Evolutionary conservation across 225 moss, liverwort and hornwort species (phyloP), one percentile per base, ranked within the genome.

Genomic region (Antitrichia curtipendula): DNA sequence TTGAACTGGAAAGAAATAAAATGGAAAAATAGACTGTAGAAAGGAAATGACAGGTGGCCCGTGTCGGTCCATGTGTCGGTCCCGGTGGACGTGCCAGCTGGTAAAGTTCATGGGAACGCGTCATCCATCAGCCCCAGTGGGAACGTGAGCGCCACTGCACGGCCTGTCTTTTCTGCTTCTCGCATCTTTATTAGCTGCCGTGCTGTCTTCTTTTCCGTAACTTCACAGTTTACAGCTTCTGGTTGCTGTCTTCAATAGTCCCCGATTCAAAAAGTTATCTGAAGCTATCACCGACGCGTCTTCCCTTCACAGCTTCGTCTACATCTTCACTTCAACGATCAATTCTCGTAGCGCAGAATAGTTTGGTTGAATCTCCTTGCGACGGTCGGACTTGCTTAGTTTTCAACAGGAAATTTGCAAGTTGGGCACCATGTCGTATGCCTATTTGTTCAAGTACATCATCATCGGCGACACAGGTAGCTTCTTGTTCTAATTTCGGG

Each of bases 401-500:
- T 59, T 80, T 84, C 31, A 52, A 16, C 43, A 49, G 41, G 69
- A 54, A 6, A 29, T 47, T 86, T 71, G 78, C 52, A 60, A 81
- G 80, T 81, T 52, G 66, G 47, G 82, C 75, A 88, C 62, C 76
- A 93, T 94, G 94, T 91, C 94, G 91, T 92, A 92, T 86, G 94
- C 94, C 41, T 94, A 94, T 79, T 81, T 94, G 83, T 94, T 94
- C 88, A 94, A 94, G 91, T 94, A 92, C 57, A 94, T 94, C 90
- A 94, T 94, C 85, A 94, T 94, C 68, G 94, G 94, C 53, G 94
- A 92, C 83, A 94, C 94, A 89, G 92, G 94, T 92, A 50, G 53
- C 40, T 62, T 69, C 63, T 53, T 79, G 21, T 43, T 70, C 10
- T 49, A 70, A 36, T 78, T 56, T 43, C 58, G 28, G 71, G 17